Conservation (phyloP, 2,329 filamentous ascomycete species). For the Fusarium haematococcum region DNA sequence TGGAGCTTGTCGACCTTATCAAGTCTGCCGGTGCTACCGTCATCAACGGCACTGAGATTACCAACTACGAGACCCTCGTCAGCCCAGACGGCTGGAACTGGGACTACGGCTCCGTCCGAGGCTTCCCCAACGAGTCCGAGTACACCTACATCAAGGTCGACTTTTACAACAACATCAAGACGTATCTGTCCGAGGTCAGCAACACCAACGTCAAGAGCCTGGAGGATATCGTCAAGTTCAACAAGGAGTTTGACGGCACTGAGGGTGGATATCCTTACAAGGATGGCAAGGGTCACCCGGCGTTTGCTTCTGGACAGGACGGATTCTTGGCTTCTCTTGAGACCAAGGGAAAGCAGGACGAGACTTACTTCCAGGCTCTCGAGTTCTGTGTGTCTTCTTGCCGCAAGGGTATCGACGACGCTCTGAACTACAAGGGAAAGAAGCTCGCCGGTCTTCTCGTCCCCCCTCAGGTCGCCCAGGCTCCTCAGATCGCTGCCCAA, state of each 20-base stretch:
- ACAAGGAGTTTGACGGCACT: conserved; percentile 70
- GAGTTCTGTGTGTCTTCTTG: conserved; percentile 69
- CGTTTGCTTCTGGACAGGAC: conserved; percentile 78
- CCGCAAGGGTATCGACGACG: conserved; percentile 77
- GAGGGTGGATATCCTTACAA: conserved; percentile 74
- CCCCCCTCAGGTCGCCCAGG: conserved; percentile 75
- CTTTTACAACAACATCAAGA: conserved; percentile 72
- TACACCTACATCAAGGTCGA: conserved; percentile 79
- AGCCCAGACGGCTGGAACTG: conserved; percentile 79
- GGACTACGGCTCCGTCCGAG: conserved; percentile 72
- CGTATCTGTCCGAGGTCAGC: conserved; percentile 71
- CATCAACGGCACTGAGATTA: conserved; percentile 77
- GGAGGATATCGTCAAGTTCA: conserved; percentile 75
- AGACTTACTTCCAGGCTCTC: conserved; percentile 76
- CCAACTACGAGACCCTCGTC: conserved; percentile 70
- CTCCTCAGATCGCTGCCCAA: conserved; percentile 77
- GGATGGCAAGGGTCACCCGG: conserved; percentile 61
- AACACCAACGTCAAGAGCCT: conserved; percentile 71
- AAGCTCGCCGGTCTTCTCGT: conserved; percentile 74
- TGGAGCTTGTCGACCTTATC: conserved; percentile 62
- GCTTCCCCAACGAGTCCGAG: conserved; percentile 78
- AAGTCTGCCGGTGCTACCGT: conserved; percentile 72
- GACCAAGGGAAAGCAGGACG: conserved; percentile 70
- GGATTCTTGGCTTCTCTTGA: conserved; percentile 73
- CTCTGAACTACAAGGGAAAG: conserved; percentile 61